These are phyloP conservation scores for Akanthomyces uredinophilus DNA, from an alignment of 2,329 filamentous ascomycete genomes.

Conservation along the genomic window DNA sequence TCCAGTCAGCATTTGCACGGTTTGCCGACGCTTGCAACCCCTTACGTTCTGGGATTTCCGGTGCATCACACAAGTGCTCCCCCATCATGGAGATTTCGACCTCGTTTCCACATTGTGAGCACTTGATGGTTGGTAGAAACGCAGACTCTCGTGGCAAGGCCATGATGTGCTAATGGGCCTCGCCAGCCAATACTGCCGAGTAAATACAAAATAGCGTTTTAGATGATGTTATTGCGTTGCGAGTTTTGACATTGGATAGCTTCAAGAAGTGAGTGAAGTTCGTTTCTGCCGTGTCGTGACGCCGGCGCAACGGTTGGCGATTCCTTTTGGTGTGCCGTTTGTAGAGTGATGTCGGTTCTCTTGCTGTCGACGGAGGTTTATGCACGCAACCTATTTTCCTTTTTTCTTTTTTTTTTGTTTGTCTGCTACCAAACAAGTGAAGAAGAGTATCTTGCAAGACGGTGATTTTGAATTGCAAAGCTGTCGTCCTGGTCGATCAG, in stretches of 20 bases:
- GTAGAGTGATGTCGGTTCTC: not conserved
- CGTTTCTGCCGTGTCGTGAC: not conserved
- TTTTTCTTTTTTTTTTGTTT: not conserved
- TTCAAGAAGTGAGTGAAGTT: not conserved
- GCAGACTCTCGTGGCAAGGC: constrained; percentile 55
- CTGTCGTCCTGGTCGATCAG: not conserved
- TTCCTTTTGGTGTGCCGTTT: not conserved
- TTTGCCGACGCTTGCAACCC: not conserved
- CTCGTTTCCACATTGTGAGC: constrained; percentile 70
- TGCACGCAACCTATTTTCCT: too few relatives aligned
- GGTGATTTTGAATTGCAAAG: not conserved
- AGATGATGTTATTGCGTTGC: not conserved
- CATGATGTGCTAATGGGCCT: constrained; percentile 30
- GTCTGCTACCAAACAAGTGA: not conserved
- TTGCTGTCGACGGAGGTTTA: not conserved
- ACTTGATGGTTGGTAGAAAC: constrained; percentile 81
- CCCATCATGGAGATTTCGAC: constrained; percentile 84
- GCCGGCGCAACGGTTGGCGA: not conserved
- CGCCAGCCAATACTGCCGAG: not conserved
- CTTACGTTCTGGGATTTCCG: constrained; percentile 43
- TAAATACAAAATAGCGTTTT: not conserved
- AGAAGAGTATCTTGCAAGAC: too few relatives aligned
- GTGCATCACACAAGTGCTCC: constrained; percentile 65
- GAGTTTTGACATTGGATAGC: not conserved
- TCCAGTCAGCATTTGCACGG: not conserved